Base-by-base conservation (phyloP, 1,284 basidiomycete genomes). In the Quambalaria eucalypti region DNA sequence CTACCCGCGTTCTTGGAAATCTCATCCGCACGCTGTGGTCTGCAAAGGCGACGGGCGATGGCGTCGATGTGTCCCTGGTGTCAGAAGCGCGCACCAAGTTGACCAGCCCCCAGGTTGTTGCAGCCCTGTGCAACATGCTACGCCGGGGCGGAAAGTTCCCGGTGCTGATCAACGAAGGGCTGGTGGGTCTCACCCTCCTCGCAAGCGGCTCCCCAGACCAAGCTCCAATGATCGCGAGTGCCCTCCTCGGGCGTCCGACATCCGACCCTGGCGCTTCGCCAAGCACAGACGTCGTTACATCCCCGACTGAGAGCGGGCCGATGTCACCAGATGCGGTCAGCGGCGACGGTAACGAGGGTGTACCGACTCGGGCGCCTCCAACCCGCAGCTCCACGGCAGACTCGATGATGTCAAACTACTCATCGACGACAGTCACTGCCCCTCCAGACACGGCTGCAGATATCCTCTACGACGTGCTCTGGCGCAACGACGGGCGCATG, bases 81-180 rank as follows among this genome's bases (percentile, higher is more conserved):
- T n/a, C n/a, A n/a, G 42, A 46, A 14, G 44, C 40, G 8, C 16
- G 36, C 10, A 47, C 46, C 4, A 21, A 19, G 14, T 23, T 65
- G 38, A 50, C 59, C 40, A 52, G 55, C 10, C 53, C 50, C 48
- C 51, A 57, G 14, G 64, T 69, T 21, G 50, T 64, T 5, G 55
- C 60, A 4, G 82, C 84, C 10, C 79, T 96, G 26, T 82, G 84
- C 1, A 83, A 82, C 58, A 82, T 95, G 64, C 79, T 93, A 23
- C 82, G 83, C 16, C 81, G 85, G 59, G 89, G 88, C 66, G 82
- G 81, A 61, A 85, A 85, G 72, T 88, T 90, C 69, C 86, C 88
- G 0, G 80, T 90, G 46, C 80, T 97, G 29, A 81, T 95, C 58
- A 93, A 92, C 68, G 93, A 97, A 76, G 88, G 86, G 0, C 80